A percentile compares a stretch with the other conserved stretches of the same genome.
Conservation (phyloP, 139 green algal genomes). For the Volvox africanus region DNA sequence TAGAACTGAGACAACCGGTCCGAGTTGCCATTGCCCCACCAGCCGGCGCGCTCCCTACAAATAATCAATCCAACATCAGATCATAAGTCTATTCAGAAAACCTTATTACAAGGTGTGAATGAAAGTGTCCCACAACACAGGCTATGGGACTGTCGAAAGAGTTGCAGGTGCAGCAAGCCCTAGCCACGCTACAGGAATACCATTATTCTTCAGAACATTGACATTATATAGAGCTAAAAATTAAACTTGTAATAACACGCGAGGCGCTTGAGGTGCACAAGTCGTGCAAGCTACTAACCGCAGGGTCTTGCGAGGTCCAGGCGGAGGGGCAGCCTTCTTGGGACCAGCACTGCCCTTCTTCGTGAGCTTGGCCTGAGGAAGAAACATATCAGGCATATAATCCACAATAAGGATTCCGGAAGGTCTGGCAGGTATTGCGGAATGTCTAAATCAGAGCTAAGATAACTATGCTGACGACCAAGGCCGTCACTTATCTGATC, state of each 20-base stretch:
- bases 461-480: background rate
- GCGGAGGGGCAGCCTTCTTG: constrained; percentile 12
- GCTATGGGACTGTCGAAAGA: background rate
- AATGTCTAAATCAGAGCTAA: background rate
- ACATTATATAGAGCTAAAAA: background rate
- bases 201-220: background rate
- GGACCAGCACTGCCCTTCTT: constrained; percentile 24
- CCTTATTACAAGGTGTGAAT: background rate
- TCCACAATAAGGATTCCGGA: too few relatives aligned
- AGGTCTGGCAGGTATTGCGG: background rate
- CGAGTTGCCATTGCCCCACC: constrained; percentile 31
- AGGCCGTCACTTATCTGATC: background rate
- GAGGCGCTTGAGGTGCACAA: too few relatives aligned
- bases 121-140: background rate
- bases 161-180: background rate
- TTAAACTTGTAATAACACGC: background rate
- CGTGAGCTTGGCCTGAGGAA: constrained; percentile 39
- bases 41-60: constrained; percentile 28
- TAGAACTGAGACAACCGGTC: constrained; percentile 34
- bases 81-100: background rate
- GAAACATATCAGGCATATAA: background rate
- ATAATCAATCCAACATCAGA: background rate
- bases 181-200: background rate
- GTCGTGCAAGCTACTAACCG: constrained; percentile 6
- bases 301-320: constrained; percentile 8